Conservation (phyloP, 2,329 filamentous ascomycete species). For the Diplocarpon mali region DNA sequence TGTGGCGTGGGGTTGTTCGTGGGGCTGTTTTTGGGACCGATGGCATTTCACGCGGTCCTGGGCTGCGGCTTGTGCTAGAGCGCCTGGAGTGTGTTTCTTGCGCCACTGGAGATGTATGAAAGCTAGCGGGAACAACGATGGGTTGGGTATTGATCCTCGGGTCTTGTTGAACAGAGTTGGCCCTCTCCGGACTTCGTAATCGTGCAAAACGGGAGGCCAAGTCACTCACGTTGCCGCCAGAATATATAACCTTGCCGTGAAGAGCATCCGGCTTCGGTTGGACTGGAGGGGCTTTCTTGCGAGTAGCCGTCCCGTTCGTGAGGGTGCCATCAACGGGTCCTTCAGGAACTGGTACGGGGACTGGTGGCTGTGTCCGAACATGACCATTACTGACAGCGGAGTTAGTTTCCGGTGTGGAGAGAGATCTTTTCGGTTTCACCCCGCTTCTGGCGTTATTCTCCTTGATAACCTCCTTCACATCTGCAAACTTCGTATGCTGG, state of each 20-base stretch:
- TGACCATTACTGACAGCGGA: slow-evolving; percentile 7
- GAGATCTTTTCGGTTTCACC: slow-evolving; percentile 27
- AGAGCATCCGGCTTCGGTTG: slow-evolving; percentile 59
- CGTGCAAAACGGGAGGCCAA: slow-evolving; percentile 46
- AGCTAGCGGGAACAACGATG: slow-evolving; percentile 30
- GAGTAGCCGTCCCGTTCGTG: slow-evolving; percentile 30
- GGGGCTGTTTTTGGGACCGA: slow-evolving; percentile 16
- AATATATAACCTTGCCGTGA: slow-evolving; percentile 46
- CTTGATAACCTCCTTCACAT: slow-evolving; percentile 48
- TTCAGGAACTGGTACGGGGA: slow-evolving; percentile 5
- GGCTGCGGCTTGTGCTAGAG: slow-evolving; percentile 10
- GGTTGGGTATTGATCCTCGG: slow-evolving; percentile 41
- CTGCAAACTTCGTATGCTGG: slow-evolving; percentile 40
- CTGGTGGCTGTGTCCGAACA: slow-evolving; percentile 9
- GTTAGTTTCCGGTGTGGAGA: not conserved
- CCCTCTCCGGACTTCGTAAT: slow-evolving; percentile 32
- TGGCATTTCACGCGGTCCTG: slow-evolving; percentile 25
- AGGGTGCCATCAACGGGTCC: slow-evolving; percentile 2
- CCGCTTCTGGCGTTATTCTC: slow-evolving; percentile 53
- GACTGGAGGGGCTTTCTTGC: slow-evolving; percentile 31
- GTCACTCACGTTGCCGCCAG: slow-evolving; percentile 29
- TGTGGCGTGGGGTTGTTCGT: slow-evolving; percentile 10
- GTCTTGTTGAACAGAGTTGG: slow-evolving; percentile 35
- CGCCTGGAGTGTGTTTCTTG: not conserved
- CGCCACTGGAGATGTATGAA: slow-evolving; percentile 1